These are phyloP conservation scores for Volvox reticuliferus DNA, from an alignment of 139 green algal species.

Conservation along the genomic window DNA sequence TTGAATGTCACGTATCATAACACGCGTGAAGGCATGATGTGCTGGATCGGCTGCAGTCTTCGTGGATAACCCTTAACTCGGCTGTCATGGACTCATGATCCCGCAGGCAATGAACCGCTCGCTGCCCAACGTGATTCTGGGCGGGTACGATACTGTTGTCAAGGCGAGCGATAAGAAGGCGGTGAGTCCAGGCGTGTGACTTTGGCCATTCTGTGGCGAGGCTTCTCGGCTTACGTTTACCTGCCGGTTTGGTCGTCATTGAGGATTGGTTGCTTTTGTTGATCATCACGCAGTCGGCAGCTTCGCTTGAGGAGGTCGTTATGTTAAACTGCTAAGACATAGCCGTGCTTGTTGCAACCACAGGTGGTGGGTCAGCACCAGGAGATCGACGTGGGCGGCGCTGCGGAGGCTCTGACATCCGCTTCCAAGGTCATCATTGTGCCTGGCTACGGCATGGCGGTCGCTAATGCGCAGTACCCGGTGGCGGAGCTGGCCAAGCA, in stretches of 20 bases:
- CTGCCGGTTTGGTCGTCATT: too few relatives aligned
- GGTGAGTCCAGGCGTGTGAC: background rate
- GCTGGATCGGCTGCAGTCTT: too few relatives aligned
- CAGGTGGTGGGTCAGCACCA: constrained; percentile 54
- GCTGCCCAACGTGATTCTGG: constrained; percentile 91
- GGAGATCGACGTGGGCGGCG: constrained; percentile 63
- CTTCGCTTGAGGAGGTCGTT: too few relatives aligned
- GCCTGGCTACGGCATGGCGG: constrained; percentile 91
- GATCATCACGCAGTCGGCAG: too few relatives aligned
- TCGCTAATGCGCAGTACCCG: constrained; percentile 87
- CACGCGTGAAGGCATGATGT: too few relatives aligned
- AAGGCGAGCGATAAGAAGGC: constrained; percentile 1
- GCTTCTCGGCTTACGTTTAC: too few relatives aligned
- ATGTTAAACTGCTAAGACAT: too few relatives aligned
- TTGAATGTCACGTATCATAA: too few relatives aligned
- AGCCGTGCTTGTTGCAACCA: background rate
- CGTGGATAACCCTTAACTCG: too few relatives aligned
- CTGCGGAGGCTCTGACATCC: constrained; percentile 62
- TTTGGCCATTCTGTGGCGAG: too few relatives aligned
- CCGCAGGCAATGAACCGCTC: constrained; percentile 88
- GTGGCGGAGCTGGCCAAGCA: constrained; percentile 66
- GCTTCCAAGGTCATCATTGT: constrained; percentile 87
- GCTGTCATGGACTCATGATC: background rate
- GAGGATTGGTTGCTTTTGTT: too few relatives aligned
- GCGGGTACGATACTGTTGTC: constrained; percentile 74